phyloP scores from a whole-genome alignment of 2,329 filamentous ascomycete genomes.

The Penicillium fuscoglaucum region DNA sequence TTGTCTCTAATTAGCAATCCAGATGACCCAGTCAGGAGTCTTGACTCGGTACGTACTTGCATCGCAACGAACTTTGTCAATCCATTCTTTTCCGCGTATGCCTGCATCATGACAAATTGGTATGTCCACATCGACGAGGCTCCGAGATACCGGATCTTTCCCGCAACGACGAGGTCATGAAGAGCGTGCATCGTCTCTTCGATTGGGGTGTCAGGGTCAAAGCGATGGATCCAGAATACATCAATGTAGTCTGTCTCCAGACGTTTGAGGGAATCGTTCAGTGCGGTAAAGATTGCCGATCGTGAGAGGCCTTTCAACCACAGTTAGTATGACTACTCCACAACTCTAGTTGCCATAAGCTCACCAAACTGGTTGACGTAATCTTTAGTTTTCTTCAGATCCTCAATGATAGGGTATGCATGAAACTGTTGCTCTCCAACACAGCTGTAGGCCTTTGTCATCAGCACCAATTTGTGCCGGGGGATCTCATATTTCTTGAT shows the following conservation, averaged over 20 bases:
- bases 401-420: neutral
- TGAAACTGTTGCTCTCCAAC: conserved; percentile 2
- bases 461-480: conserved; percentile 57
- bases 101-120: conserved; percentile 48
- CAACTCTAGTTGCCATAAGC: neutral
- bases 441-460: conserved; percentile 54
- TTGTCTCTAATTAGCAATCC: neutral
- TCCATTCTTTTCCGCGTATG: conserved; percentile 55
- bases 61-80: conserved; percentile 63
- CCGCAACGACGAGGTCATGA: conserved; percentile 41
- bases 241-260: conserved; percentile 54
- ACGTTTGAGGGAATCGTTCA: conserved; percentile 53
- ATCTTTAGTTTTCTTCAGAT: neutral
- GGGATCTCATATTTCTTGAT: conserved; percentile 60
- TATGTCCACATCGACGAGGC: conserved; percentile 35
- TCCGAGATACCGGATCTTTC: conserved; percentile 39
- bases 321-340: neutral
- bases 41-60: conserved; percentile 39
- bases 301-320: conserved; percentile 51
- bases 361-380: conserved; percentile 1
- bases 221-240: conserved; percentile 53
- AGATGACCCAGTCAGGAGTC: conserved; percentile 25
- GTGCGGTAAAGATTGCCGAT: conserved; percentile 62
- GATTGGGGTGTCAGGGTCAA: conserved; percentile 47
- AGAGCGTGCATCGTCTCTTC: conserved; percentile 54